Evolutionary conservation across 257 asterid species (phyloP), one percentile per base, ranked within the genome.

Genomic region (Jaltomata sinuosa): DNA sequence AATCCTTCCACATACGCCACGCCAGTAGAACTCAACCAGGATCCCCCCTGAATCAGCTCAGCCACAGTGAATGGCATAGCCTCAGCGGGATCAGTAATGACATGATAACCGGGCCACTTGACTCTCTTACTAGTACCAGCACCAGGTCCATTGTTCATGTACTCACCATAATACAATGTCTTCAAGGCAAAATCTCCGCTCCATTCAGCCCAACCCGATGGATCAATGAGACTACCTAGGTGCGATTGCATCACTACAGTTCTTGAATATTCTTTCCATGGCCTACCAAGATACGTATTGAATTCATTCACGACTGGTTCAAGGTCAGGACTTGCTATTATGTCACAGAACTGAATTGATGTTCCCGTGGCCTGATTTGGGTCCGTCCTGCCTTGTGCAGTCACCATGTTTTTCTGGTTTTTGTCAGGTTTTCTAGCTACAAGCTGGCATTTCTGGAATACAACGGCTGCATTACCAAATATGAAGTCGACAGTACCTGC

Each of bases 331-430:
- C 90, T 84, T 0, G 96, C 88, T 19, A 32, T 72, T 78, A 92
- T 84, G 3, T 85, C 74, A 15, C 90, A 90, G 40, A 82, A 76
- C 5, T 92, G 96, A 86, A 92, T 88, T 0, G 94, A 87, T 5
- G 85, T 90, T 12, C 96, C 96, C 4, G 94, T 92, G 85, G 85
- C 89, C 88, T 92, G 94, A 47, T 91, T 91, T 62, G 89, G 93
- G 71, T 92, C 94, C 4, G 69, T 83, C 21, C 94, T 82, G n/a
- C 94, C 94, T 85, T 91, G 96, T 31, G 96, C 96, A 2, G 96
- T 92, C 45, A 90, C 89, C 91, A 89, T 91, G 91, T 92, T 91
- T 50, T 89, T 38, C 84, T 92, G 96, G 40, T 40, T 27, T 25
- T 45, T 19, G 90, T 79, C 65, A 0, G 93, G 94, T 34, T 87